These are phyloP conservation scores for Hypsizygus marmoreus DNA, from an alignment of 768 basidiomycete genomes.

Conservation along the genomic window DNA sequence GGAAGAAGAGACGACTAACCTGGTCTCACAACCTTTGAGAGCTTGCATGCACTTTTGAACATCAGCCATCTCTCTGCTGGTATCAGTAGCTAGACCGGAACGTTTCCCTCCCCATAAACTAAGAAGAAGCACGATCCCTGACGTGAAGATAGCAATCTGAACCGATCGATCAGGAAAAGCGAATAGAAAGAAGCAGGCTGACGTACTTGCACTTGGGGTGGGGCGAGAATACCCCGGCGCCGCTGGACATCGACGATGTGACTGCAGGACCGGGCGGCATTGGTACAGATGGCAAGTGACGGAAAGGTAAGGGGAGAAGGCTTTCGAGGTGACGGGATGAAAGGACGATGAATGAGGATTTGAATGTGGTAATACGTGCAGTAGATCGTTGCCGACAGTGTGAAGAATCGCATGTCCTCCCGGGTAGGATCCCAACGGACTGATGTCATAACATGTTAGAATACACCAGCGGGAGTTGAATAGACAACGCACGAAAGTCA, in stretches of 20 bases:
- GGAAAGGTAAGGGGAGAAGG: slow-evolving; percentile 45
- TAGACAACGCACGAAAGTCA: slow-evolving; percentile 44
- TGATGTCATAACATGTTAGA: slow-evolving; percentile 14
- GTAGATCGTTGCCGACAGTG: slow-evolving; percentile 61
- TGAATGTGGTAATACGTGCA: slow-evolving; percentile 55
- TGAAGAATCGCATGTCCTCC: slow-evolving; percentile 44
- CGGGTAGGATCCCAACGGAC: slow-evolving; percentile 55
- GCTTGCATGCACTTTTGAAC: slow-evolving; percentile 54
- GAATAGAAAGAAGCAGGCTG: background rate
- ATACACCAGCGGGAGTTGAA: background rate
- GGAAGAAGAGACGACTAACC: too few relatives aligned
- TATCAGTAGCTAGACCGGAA: slow-evolving; percentile 38
- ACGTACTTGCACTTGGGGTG: slow-evolving; percentile 34
- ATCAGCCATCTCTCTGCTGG: slow-evolving; percentile 46
- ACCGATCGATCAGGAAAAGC: slow-evolving; percentile 10
- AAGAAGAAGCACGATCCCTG: slow-evolving; percentile 54
- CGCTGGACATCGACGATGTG: slow-evolving; percentile 64
- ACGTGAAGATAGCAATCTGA: slow-evolving; percentile 36
- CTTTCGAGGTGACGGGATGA: slow-evolving; percentile 41
- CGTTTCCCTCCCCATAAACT: slow-evolving; percentile 55
- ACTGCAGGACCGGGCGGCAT: slow-evolving; percentile 71
- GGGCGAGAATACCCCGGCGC: slow-evolving; percentile 29
- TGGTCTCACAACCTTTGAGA: too few relatives aligned
- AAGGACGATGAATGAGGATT: slow-evolving; percentile 73
- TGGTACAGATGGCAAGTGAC: slow-evolving; percentile 67